Evolutionary conservation across 768 basidiomycete genomes (phyloP), one percentile per base, ranked within the genome.

Genomic region (Mycena indigotica): DNA sequence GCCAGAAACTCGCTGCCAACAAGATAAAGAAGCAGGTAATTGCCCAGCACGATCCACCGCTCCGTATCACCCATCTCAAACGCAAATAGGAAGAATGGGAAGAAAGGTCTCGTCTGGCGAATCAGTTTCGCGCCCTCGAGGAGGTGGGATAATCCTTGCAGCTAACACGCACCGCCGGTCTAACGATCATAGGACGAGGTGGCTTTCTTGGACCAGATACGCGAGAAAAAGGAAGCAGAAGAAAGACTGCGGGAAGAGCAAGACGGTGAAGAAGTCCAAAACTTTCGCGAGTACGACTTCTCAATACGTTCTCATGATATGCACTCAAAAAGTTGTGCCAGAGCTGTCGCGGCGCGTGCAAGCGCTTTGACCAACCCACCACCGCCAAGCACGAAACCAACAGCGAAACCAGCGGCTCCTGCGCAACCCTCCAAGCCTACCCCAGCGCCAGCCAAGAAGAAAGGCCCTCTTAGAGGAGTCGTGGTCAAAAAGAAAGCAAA

Each of bases 21-120:
- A 90, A 83, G 80, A 91, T 91, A 70, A 70, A 78, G 69, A 54
- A 28, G 29, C 40, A 25, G 28, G 52, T 30, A 28, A n/a, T n/a
- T n/a, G n/a, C n/a, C n/a, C 30, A 39, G 4, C 21, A 54, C 44
- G 28, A 52, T 54, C 30, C n/a, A n/a, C 50, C 49, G 19, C 44
- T 19, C 35, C 54, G 23, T 25, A 23, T 8, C 21, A 50, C 69
- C 60, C 62, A 53, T 53, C 56, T 61, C 60, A 65, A 50, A 2
- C 45, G 45, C 90, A 62, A 93, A 71, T 91, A 94, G 73, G 92
- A 94, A 71, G 90, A 94, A 84, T 94, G 91, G 89, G 92, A 94
- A 69, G 89, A 92, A 70, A 89, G 89, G 69, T 91, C 85, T 58
- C 93, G 92, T 70, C 82, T 94, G 73, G 91, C 91, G 52, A 93